A percentile compares a stretch with the other conserved stretches of the same genome.
These are phyloP conservation scores for Penstemon barbatus DNA, from an alignment of 257 asterid genomes.

Conservation along the genomic window DNA sequence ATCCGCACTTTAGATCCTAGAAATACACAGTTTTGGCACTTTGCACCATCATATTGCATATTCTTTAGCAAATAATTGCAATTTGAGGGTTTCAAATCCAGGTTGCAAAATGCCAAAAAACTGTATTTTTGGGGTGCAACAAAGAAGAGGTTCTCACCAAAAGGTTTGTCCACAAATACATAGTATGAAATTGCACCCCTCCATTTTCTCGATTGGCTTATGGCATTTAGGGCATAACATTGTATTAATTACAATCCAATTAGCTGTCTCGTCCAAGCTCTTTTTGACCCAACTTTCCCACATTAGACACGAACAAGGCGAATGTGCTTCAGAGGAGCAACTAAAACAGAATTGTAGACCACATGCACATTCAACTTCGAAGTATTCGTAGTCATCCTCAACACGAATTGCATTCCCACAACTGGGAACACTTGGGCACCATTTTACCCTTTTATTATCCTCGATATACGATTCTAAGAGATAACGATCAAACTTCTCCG, in stretches of 20 bases:
- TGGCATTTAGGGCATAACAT: slow-evolving; percentile 55
- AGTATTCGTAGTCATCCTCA: slow-evolving; percentile 37
- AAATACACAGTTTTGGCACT: no score
- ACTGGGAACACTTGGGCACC: slow-evolving; percentile 71
- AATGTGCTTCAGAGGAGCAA: slow-evolving; percentile 53
- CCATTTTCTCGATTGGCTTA: slow-evolving; percentile 54
- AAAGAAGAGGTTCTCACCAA: slow-evolving; percentile 42
- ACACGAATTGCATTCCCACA: slow-evolving; percentile 60
- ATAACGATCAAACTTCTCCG: slow-evolving; percentile 52
- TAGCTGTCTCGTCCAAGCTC: slow-evolving; percentile 35
- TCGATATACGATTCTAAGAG: slow-evolving; percentile 64
- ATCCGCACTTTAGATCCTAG: no score
- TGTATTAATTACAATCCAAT: slow-evolving; percentile 43
- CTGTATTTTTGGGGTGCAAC: no score
- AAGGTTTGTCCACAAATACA: slow-evolving; percentile 59
- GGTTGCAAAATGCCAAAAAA: no score
- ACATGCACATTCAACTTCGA: slow-evolving; percentile 60
- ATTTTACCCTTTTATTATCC: slow-evolving; percentile 55
- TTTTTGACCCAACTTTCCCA: slow-evolving; percentile 57
- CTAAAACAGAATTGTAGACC: slow-evolving; percentile 58
- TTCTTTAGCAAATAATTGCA: no score
- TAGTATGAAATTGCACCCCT: slow-evolving; percentile 58
- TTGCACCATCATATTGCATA: no score
- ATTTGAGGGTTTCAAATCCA: no score
- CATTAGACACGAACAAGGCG: slow-evolving; percentile 69